A percentile compares a stretch with the other conserved stretches of the same genome.
These are phyloP conservation scores for Chaetoscypha palmicola DNA, from an alignment of 2,329 filamentous ascomycete species.

Conservation along the genomic window DNA sequence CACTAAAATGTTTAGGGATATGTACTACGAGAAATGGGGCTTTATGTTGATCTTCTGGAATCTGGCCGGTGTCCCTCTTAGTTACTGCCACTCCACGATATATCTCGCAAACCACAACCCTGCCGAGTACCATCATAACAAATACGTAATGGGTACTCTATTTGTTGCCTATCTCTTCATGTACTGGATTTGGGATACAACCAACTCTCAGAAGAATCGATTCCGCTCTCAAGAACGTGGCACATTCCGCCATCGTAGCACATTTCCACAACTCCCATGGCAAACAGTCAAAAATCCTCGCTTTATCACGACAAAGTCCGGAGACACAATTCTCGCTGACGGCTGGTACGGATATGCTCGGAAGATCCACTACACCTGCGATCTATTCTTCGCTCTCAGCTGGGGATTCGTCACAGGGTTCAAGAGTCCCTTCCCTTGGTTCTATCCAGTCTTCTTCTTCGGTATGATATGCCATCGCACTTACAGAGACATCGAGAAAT, in stretches of 20 bases:
- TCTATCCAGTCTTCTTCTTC: slow-evolving; percentile 74
- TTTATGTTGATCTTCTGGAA: slow-evolving; percentile 99
- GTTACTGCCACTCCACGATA: slow-evolving; percentile 89
- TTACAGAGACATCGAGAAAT: slow-evolving; percentile 64
- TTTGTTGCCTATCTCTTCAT: slow-evolving; percentile 69
- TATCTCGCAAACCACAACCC: slow-evolving; percentile 79
- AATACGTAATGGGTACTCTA: slow-evolving; percentile 55
- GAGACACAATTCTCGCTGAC: slow-evolving; percentile 72
- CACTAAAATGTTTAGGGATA: slow-evolving; percentile 51
- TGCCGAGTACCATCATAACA: slow-evolving; percentile 69
- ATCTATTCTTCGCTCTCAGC: slow-evolving; percentile 64
- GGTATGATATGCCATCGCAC: slow-evolving; percentile 73
- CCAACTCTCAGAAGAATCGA: slow-evolving; percentile 89
- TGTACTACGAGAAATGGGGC: slow-evolving; percentile 95
- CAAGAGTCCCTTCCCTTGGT: slow-evolving; percentile 75
- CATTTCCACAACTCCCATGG: slow-evolving; percentile 90
- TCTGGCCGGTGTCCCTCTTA: slow-evolving; percentile 80
- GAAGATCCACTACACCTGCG: slow-evolving; percentile 71
- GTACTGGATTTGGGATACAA: slow-evolving; percentile 90
- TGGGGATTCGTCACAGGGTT: slow-evolving; percentile 77
- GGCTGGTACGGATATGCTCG: slow-evolving; percentile 80
- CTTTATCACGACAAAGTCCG: slow-evolving; percentile 64
- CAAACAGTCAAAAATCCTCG: slow-evolving; percentile 75
- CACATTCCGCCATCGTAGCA: slow-evolving; percentile 60
- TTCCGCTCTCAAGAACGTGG: slow-evolving; percentile 78